Evolutionary conservation across 805 yeast genomes (phyloP), one percentile per base, ranked within the genome.

Genomic region (Kurtzmaniella fragi): DNA sequence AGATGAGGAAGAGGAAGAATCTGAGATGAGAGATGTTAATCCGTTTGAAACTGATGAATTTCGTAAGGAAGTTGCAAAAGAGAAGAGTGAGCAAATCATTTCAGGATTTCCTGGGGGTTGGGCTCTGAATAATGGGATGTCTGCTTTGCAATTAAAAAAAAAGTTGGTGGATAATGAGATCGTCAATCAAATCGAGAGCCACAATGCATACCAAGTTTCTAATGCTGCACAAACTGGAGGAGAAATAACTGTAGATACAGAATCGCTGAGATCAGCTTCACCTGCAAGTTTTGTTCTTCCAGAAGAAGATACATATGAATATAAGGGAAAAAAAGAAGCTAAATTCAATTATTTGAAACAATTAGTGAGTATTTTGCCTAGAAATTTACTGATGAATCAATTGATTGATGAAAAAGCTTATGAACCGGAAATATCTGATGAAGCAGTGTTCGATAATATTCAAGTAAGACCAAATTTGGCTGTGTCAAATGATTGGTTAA

Each of bases 331-430:
- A 7, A 45, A 44, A 28, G 40, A 25, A 7, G 38, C 41, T 12
- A 57, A 62, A 39, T 54, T 53, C 31, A 64, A 62, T 29, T 64
- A 67, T 40, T 57, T 66, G 39, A 59, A 57, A 36, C 64, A 59
- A 30, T 46, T 67, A 30, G 60, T 64, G 9, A 57, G 56, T 30
- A 52, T 52, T 2, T 46, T 63, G 8, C 71, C 72, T 1, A 45
- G 52, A n/a, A 52, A 56, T 29, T 42, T 50, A 15, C 53, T 53
- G 46, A 54, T 57, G 48, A 47, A 51, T 37, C 73, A 70, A 2
- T 54, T 78, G 15, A 68, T 82, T 5, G 67, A 73, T 35, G 85
- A 81, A 46, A 82, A 78, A 49, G 83, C 78, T 2, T 84, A 76
- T 53, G 93, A 84, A 56, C 91, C 91, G 0, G 77, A 78, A 71